Percentiles rank a stretch among this genome's conserved stretches.
phyloP scores from a whole-genome alignment of 352 stramenopile species.

The Pythium aristosporum region DNA sequence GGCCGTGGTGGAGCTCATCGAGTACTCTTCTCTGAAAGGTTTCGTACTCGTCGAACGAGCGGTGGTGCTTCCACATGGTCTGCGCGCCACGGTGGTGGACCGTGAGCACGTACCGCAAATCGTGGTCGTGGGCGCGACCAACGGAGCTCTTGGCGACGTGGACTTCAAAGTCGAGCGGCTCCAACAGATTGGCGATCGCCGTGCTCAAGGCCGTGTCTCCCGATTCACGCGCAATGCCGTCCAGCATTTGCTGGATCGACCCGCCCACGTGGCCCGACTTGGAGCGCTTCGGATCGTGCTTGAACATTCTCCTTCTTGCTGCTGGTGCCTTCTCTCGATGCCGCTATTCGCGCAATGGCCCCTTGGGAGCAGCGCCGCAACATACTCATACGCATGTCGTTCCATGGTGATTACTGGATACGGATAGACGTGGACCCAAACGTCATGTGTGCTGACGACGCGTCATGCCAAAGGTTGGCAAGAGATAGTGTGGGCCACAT shows the following conservation, averaged over 20 bases:
- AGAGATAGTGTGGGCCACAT: neutral
- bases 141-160: neutral
- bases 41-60: slow-evolving; percentile 52
- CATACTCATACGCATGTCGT: neutral
- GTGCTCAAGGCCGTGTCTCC: neutral
- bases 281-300: slow-evolving; percentile 2
- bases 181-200: slow-evolving; percentile 19
- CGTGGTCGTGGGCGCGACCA: slow-evolving; percentile 6
- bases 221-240: slow-evolving; percentile 1
- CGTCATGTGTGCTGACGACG: neutral
- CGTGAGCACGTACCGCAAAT: slow-evolving; percentile 47
- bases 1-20: slow-evolving; percentile 47
- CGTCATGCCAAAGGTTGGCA: neutral
- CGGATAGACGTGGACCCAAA: neutral
- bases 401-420: neutral
- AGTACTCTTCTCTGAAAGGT: slow-evolving; percentile 36
- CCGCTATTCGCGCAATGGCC: neutral
- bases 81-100: slow-evolving; percentile 37
- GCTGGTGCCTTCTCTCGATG: neutral
- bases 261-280: slow-evolving; percentile 3
- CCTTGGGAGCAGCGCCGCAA: neutral
- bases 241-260: slow-evolving; percentile 13
- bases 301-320: neutral
- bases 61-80: slow-evolving; percentile 35
- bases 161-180: slow-evolving; percentile 25